Evolutionary conservation across 2,329 filamentous ascomycete species (phyloP), one percentile per base, ranked within the genome.

Genomic region (Aspergillus chevalieri): DNA sequence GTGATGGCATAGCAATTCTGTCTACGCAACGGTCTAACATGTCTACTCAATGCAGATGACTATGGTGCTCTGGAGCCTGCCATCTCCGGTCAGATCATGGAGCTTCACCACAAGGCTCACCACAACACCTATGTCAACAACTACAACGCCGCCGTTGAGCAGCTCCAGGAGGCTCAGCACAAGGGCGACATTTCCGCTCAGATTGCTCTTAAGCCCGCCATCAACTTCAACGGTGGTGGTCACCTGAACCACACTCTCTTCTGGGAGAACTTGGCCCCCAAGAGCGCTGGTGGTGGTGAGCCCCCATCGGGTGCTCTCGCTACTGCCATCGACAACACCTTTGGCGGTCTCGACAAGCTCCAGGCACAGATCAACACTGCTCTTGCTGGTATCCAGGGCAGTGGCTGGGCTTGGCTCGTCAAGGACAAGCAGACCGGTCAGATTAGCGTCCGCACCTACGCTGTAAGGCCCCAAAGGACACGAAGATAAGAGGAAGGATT

Each of bases 101-200:
- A 95, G 77, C 82, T 95, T 43, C 91, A 95, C 79, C 87, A 95
- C 82, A 85, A 82, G 75, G 92, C 90, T 74, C 90, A 95, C 80
- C 91, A 95, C 78, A 84, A 92, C 74, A 91, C 90, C 65, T 95
- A 95, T 71, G 89, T 95, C 62, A 93, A 84, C 72, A 86, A 85
- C 69, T 87, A 88, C 78, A 95, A 95, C 77, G 79, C 84, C 53
- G 85, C 88, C 50, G 75, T 83, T 58, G 84, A 90, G 72, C 83
- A 91, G 66, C 74, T 87, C 55, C 76, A 78, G 51, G 78, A 82
- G 56, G 80, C 80, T 9, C 72, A 79, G 58, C 64, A 69, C 46
- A 77, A 75, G 59, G 67, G 71, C 49, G 78, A 83, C 64, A 78
- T 82, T 57, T 60, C 74, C 47, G 68, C 77, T 10, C 79, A 83